Conservation (phyloP, 2,329 filamentous ascomycete genomes). For the Neopestalotiopsis sp. region DNA sequence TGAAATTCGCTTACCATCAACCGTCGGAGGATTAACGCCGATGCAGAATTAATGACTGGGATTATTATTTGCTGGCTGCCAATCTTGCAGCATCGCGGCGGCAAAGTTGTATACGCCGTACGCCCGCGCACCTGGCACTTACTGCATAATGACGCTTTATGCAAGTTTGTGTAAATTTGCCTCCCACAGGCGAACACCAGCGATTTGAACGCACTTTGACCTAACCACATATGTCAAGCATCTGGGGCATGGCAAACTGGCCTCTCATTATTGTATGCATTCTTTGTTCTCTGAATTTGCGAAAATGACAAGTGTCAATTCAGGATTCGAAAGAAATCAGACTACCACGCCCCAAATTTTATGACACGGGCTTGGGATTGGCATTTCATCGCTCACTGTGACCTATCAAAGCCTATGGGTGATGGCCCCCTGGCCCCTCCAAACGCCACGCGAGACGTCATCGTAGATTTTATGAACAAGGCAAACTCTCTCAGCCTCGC, state of each 20-base stretch:
- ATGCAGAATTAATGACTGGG: background rate
- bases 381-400: background rate
- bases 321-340: no score
- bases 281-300: background rate
- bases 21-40: background rate
- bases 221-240: background rate
- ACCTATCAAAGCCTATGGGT: background rate
- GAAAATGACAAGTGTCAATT: no score
- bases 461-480: background rate
- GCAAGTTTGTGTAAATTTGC: background rate
- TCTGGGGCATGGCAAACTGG: background rate
- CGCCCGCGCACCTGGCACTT: no score
- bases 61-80: background rate
- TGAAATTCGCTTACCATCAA: background rate
- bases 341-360: no score
- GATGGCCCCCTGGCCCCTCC: background rate
- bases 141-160: background rate
- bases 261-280: background rate
- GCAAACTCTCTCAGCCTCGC: background rate
- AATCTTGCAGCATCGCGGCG: background rate
- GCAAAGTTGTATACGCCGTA: background rate
- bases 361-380: no score
- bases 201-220: no score
- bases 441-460: slow-evolving; percentile 5
- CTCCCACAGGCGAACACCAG: background rate